Percentiles rank a stretch among this genome's conserved stretches.
Conservation (phyloP, 208 protist genomes). For the Trypanosoma cruzi region DNA sequence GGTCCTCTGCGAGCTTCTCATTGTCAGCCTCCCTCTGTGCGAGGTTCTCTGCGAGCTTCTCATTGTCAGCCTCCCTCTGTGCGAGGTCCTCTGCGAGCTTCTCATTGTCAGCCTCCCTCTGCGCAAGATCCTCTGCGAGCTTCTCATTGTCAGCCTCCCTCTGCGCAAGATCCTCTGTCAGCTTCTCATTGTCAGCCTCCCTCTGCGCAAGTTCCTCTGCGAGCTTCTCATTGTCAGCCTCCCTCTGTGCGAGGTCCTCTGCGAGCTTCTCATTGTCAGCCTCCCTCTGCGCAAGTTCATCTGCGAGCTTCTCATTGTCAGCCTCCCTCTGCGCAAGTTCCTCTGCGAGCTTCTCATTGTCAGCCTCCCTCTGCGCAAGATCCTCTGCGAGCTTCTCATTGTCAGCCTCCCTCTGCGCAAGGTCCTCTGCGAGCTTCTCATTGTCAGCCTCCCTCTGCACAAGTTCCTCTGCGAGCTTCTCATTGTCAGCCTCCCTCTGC, state of each 20-base stretch:
- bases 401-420: background rate
- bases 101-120: constrained; percentile 21
- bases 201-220: constrained; percentile 18
- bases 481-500: background rate
- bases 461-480: constrained; percentile 1
- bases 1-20: constrained; percentile 2
- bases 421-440: constrained; percentile 5
- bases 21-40: background rate
- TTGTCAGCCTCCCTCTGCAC: constrained; percentile 8
- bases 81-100: constrained; percentile 2
- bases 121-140: constrained; percentile 18
- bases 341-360: background rate
- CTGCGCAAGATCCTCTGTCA: constrained; percentile 11
- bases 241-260: background rate
- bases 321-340: constrained; percentile 11
- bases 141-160: constrained; percentile 18
- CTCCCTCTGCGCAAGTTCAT: constrained; percentile 23
- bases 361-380: background rate
- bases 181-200: background rate
- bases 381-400: background rate
- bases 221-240: constrained; percentile 18
- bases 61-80: constrained; percentile 10
- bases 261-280: constrained; percentile 12
- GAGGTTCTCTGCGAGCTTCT: constrained; percentile 23
- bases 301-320: constrained; percentile 23